A percentile compares a stretch with the other conserved stretches of the same genome.
These are phyloP conservation scores for maize (Zea mays) DNA, from an alignment of 176 grass and related monocot genomes.

Conservation along the genomic window Zm-B73-REFERENCE-NAM-5.0 NC_050102.1:181333501-181334000, in stretches of 20 bases:
- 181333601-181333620: background rate
- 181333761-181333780: slow-evolving; percentile 36
- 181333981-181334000: slow-evolving; percentile 32
- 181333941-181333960: slow-evolving; percentile 87
- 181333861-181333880: slow-evolving; percentile 55
- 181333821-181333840: slow-evolving; percentile 60
- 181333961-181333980: slow-evolving; percentile 58
- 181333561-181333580: background rate
- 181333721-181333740: slow-evolving; percentile 20
- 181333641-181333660: slow-evolving; percentile 18
- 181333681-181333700: slow-evolving; percentile 44
- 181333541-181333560: slow-evolving; percentile 10
- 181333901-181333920: slow-evolving; percentile 59
- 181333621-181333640: background rate
- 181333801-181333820: slow-evolving; percentile 61
- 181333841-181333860: slow-evolving; percentile 45
- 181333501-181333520: background rate
- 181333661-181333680: slow-evolving; percentile 61
- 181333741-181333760: slow-evolving; percentile 36
- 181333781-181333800: slow-evolving; percentile 50
- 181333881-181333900: slow-evolving; percentile 42
- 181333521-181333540: background rate
- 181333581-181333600: background rate
- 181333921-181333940: slow-evolving; percentile 96
- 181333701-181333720: slow-evolving; percentile 35